Conservation (phyloP, 2,329 filamentous ascomycete species). For the Nemania bipapillata region DNA sequence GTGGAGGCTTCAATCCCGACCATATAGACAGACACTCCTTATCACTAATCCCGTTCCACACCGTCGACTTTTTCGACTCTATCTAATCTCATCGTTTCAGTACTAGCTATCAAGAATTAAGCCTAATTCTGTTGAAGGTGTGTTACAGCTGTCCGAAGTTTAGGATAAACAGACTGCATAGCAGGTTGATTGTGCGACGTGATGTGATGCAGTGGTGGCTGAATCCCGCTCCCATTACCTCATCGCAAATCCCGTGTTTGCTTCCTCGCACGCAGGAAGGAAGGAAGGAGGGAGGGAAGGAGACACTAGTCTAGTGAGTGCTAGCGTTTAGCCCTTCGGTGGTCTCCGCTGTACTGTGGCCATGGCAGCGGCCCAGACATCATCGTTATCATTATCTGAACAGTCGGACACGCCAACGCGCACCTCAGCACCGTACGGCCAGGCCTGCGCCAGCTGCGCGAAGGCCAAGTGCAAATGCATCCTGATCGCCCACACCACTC, state of each 20-base stretch:
- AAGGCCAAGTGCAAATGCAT: constrained; percentile 61
- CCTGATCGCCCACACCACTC: constrained; percentile 43
- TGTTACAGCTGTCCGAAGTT: neutral
- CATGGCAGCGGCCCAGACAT: constrained; percentile 28
- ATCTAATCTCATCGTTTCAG: neutral
- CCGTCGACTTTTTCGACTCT: neutral
- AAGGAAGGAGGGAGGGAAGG: too few relatives aligned
- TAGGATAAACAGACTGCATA: neutral
- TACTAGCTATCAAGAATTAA: neutral
- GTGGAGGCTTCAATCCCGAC: constrained; percentile 25
- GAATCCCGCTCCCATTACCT: constrained; percentile 31
- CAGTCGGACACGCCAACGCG: constrained; percentile 30
- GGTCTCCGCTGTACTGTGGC: constrained; percentile 1
- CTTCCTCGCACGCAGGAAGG: too few relatives aligned
- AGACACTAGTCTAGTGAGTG: too few relatives aligned
- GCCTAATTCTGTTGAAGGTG: neutral
- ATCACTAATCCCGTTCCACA: constrained; percentile 10
- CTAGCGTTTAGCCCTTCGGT: too few relatives aligned
- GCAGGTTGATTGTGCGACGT: neutral
- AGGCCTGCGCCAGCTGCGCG: constrained; percentile 56
- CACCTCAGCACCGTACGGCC: constrained; percentile 55
- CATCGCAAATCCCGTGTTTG: constrained; percentile 25
- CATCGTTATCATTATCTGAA: neutral
- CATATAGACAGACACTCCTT: neutral
- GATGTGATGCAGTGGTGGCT: constrained; percentile 17